Percentiles rank a stretch among this genome's conserved stretches.
Conservation (phyloP, 495 filamentous ascomycete genomes). For the Talaromyces thailandensis region DNA sequence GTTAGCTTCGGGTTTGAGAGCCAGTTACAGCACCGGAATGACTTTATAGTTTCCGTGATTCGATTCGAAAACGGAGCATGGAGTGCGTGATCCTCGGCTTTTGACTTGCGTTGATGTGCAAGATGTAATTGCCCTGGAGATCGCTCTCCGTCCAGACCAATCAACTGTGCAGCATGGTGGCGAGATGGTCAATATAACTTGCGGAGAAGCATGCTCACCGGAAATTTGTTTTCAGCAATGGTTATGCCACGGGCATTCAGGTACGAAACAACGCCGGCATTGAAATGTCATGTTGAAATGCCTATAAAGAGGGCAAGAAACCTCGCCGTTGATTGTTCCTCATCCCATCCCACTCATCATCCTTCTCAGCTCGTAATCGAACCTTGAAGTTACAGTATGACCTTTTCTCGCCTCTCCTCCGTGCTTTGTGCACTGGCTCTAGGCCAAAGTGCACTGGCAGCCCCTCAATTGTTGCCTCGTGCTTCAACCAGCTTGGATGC, state of each 20-base stretch:
- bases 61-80: neutral
- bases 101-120: neutral
- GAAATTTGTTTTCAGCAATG: neutral
- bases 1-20: neutral
- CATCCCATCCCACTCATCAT: neutral
- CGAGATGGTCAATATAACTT: neutral
- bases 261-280: neutral
- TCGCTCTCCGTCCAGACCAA: neutral
- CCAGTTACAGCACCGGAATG: neutral
- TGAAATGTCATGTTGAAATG: neutral
- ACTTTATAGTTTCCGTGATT: neutral
- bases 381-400: neutral
- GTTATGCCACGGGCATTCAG: too few species aligned
- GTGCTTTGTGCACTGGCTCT: slow-evolving; percentile 19
- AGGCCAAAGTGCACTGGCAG: slow-evolving; percentile 14
- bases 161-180: neutral
- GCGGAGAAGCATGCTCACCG: neutral
- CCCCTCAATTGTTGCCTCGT: slow-evolving; percentile 13
- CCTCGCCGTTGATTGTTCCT: neutral
- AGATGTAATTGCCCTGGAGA: neutral
- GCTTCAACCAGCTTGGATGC: slow-evolving; percentile 23
- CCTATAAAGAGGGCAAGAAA: neutral
- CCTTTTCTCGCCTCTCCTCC: slow-evolving; percentile 16
- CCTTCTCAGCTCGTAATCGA: neutral
- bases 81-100: neutral